phyloP scores from a whole-genome alignment of 169 alveolate genomes.

The Plasmodium reichenowi region DNA sequence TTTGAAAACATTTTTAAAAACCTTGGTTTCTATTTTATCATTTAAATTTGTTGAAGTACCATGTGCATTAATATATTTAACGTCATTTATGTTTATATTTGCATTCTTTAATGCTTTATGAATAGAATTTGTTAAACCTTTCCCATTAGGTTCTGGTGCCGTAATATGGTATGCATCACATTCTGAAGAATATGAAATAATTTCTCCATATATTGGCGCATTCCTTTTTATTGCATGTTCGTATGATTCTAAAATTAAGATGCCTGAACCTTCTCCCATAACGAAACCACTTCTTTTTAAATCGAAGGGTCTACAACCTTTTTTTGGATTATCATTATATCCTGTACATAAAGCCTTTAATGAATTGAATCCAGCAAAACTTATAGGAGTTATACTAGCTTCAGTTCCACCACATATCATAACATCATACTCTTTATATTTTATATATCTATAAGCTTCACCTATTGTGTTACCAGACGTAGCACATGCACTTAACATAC shows the following conservation, averaged over 20 bases:
- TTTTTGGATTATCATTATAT: slow-evolving; percentile 86
- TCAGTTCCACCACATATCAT: slow-evolving; percentile 91
- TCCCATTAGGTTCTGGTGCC: slow-evolving; percentile 84
- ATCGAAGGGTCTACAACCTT: slow-evolving; percentile 92
- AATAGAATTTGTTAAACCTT: slow-evolving; percentile 78
- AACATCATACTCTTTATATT: slow-evolving; percentile 86
- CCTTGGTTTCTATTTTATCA: slow-evolving; percentile 83
- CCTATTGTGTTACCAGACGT: slow-evolving; percentile 89
- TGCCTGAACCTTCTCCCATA: slow-evolving; percentile 92
- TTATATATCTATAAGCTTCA: slow-evolving; percentile 85
- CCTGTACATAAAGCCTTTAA: slow-evolving; percentile 88
- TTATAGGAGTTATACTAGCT: slow-evolving; percentile 86
- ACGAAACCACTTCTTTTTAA: slow-evolving; percentile 91
- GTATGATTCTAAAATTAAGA: slow-evolving; percentile 88
- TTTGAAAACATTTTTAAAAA: slow-evolving; percentile 79
- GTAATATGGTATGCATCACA: slow-evolving; percentile 86
- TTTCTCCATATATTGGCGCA: slow-evolving; percentile 91
- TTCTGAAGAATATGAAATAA: slow-evolving; percentile 85
- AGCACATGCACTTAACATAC: slow-evolving; percentile 88
- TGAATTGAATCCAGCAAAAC: slow-evolving; percentile 85
- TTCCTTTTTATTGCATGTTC: slow-evolving; percentile 91
- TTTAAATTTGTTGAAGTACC: slow-evolving; percentile 85
- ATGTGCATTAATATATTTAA: slow-evolving; percentile 84
- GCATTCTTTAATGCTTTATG: slow-evolving; percentile 76
- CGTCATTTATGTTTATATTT: slow-evolving; percentile 76